Evolutionary conservation across 352 stramenopile genomes (phyloP).

Genomic region (Stephanocyclus meneghinianus): DNA sequence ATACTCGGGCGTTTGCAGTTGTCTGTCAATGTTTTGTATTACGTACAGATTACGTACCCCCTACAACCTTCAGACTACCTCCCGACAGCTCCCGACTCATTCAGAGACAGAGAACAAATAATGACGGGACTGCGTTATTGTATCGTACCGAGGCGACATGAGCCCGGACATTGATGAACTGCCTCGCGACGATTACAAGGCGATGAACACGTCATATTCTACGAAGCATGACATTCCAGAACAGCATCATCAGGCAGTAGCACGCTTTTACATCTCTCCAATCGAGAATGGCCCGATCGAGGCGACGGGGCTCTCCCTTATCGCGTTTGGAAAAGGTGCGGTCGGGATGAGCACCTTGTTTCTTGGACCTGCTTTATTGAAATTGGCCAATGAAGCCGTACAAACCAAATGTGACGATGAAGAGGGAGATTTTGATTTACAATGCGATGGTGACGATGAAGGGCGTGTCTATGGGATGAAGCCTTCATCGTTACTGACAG

Average conservation of each 20-base stretch:
- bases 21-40: too few relatives aligned
- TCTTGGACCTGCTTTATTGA: conserved; percentile 67
- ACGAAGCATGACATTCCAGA: background rate
- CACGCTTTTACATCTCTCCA: background rate
- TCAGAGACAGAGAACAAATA: too few relatives aligned
- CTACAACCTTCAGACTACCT: too few relatives aligned
- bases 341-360: conserved; percentile 60
- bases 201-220: too few relatives aligned
- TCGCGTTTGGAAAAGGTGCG: conserved; percentile 23
- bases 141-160: too few relatives aligned
- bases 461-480: conserved; percentile 65
- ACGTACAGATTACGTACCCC: too few relatives aligned
- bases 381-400: conserved; percentile 58
- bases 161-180: too few relatives aligned
- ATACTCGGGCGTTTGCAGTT: too few relatives aligned
- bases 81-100: too few relatives aligned
- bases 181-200: too few relatives aligned
- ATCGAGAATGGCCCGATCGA: conserved; percentile 21
- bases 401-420: conserved; percentile 12
- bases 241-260: background rate
- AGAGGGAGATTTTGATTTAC: conserved; percentile 52
- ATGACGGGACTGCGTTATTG: too few relatives aligned
- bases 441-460: conserved; percentile 47
- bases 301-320: conserved; percentile 36
- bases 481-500: conserved; percentile 70